These are phyloP conservation scores for Russula earlei DNA, from an alignment of 768 basidiomycete species.

Conservation along the genomic window DNA sequence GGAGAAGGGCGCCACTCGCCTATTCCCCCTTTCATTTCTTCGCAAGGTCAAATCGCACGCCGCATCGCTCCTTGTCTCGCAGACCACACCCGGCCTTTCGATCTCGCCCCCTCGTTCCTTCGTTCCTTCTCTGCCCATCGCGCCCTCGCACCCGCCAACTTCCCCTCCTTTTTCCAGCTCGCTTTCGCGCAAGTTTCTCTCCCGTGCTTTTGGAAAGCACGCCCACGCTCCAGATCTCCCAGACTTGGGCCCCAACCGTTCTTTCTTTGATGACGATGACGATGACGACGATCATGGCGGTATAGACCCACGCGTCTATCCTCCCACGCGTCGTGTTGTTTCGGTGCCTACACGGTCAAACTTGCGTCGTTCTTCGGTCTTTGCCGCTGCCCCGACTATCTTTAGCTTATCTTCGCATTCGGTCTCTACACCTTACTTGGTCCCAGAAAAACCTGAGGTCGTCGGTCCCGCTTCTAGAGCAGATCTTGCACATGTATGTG, in stretches of 20 bases:
- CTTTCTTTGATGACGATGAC: constrained; percentile 10
- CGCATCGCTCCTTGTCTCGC: not conserved
- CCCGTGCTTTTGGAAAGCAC: not conserved
- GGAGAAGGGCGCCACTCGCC: not conserved
- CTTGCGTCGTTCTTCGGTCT: constrained; percentile 5
- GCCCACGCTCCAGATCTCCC: not conserved
- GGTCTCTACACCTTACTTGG: not conserved
- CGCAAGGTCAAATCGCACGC: constrained; percentile 12
- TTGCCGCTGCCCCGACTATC: not conserved
- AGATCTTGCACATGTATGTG: not conserved
- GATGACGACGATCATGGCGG: not conserved
- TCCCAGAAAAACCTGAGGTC: not conserved
- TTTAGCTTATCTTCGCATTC: not conserved
- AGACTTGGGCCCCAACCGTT: not conserved
- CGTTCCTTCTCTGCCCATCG: not conserved
- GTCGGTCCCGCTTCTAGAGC: not conserved
- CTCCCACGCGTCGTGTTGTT: not conserved
- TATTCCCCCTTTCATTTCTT: constrained; percentile 2
- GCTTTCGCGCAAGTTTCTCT: not conserved
- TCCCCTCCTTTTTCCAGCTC: not conserved
- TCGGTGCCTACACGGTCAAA: not conserved
- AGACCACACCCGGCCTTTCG: not conserved
- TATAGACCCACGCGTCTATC: not conserved
- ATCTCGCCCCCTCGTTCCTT: not conserved
- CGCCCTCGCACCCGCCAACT: not conserved